Evolutionary conservation across 2,329 filamentous ascomycete species (phyloP).

Genomic region (Ceratocystis cubensis): DNA sequence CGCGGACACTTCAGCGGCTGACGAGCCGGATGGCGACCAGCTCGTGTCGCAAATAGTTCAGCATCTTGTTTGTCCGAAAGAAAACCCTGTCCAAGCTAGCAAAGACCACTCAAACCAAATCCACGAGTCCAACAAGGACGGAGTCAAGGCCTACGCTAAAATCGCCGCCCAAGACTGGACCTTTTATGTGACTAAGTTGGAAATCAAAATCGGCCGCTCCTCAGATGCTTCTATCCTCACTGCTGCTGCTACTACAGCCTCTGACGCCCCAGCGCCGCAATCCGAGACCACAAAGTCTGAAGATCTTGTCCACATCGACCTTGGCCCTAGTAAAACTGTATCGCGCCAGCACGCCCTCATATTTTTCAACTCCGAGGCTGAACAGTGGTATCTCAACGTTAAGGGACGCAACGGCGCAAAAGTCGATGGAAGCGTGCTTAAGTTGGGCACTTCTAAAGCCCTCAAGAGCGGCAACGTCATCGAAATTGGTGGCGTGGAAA

Average conservation of each 20-base stretch:
- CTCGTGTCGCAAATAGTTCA: slow-evolving; percentile 45
- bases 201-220: slow-evolving; percentile 59
- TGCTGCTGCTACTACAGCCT: slow-evolving; percentile 26
- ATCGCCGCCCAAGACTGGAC: slow-evolving; percentile 74
- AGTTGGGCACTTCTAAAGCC: slow-evolving; percentile 50
- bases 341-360: slow-evolving; percentile 67
- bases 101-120: slow-evolving; percentile 51
- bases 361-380: slow-evolving; percentile 53
- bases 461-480: slow-evolving; percentile 82
- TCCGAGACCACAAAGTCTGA: slow-evolving; percentile 27
- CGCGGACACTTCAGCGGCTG: slow-evolving; percentile 31
- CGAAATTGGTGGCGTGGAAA: slow-evolving; percentile 84
- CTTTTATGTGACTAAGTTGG: slow-evolving; percentile 66
- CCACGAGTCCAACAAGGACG: slow-evolving; percentile 48
- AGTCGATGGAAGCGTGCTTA: slow-evolving; percentile 59
- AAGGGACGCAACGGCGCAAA: slow-evolving; percentile 87
- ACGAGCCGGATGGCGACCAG: slow-evolving; percentile 40
- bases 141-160: slow-evolving; percentile 66
- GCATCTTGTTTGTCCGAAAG: slow-evolving; percentile 34
- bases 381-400: slow-evolving; percentile 71
- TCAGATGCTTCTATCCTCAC: slow-evolving; percentile 28
- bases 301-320: slow-evolving; percentile 66
- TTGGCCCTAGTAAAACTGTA: slow-evolving; percentile 72
- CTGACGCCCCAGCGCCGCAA: background rate
- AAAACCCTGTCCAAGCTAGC: slow-evolving; percentile 43